Percentiles rank a stretch among this genome's conserved stretches.
Conservation (phyloP, 2,329 filamentous ascomycete species). For the Xylariales sp. region DNA sequence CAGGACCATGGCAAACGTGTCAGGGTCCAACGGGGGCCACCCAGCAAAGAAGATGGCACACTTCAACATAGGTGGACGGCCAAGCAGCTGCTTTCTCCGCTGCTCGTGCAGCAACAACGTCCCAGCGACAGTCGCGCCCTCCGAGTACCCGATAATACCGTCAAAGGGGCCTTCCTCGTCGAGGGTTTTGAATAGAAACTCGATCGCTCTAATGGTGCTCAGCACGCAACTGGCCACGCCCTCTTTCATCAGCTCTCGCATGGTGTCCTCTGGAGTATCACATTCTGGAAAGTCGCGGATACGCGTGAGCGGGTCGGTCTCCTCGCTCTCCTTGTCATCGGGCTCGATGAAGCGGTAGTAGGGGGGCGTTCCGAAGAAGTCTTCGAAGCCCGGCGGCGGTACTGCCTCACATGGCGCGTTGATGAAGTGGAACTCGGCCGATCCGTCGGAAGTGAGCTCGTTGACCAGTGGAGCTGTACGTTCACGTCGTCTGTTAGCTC, state of each 20-base stretch:
- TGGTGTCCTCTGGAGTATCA: slow-evolving; percentile 49
- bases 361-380: slow-evolving; percentile 52
- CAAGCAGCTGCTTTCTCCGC: slow-evolving; percentile 18
- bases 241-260: slow-evolving; percentile 43
- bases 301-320: slow-evolving; percentile 43
- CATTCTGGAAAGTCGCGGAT: slow-evolving; percentile 51
- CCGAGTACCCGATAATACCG: slow-evolving; percentile 26
- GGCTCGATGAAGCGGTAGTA: slow-evolving; percentile 53
- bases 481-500: slow-evolving; percentile 11
- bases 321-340: slow-evolving; percentile 33
- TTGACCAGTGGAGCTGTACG: slow-evolving; percentile 41
- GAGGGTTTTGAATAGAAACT: slow-evolving; percentile 31
- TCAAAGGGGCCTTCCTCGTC: slow-evolving; percentile 26
- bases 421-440: slow-evolving; percentile 46
- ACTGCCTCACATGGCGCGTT: slow-evolving; percentile 44
- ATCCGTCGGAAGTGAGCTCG: slow-evolving; percentile 39
- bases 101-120: slow-evolving; percentile 25
- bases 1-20: slow-evolving; percentile 38
- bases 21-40: slow-evolving; percentile 46
- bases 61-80: slow-evolving; percentile 33
- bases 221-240: slow-evolving; percentile 30
- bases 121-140: slow-evolving; percentile 23
- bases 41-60: slow-evolving; percentile 49
- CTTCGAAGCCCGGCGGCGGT: slow-evolving; percentile 49
- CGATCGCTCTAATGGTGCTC: slow-evolving; percentile 36